Evolutionary conservation across 805 yeast genomes (phyloP), one percentile per base, ranked within the genome.

Genomic region (Sungouiozyma ichnusensis): DNA sequence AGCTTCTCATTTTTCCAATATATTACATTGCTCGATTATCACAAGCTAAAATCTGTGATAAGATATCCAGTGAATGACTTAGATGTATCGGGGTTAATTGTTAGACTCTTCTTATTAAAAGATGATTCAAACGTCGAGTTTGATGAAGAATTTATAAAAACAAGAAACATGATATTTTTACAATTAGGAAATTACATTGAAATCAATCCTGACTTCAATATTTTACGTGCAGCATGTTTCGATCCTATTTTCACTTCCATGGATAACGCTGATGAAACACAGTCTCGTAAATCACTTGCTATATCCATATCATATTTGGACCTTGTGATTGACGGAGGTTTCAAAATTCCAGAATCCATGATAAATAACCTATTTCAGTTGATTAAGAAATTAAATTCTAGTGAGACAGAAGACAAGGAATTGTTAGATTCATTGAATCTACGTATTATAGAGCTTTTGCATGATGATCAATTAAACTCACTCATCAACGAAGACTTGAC

Each of bases 11-110:
- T 61, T 48, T 62, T 63, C 47, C 69, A 68, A 33, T 54, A 55
- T 32, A 46, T 71, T 19, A 50, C 65, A 0, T 49, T 63, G 3
- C 42, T 60, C 1, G 60, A 70, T 2, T 43, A 61, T 9, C 36
- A 51, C 1, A 48, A 54, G 9, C 36, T 74, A 14, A 44, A 44
- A 9, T 48, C 42, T 1, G 46, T 59, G 1, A 48, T 57, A 13
- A 65, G 69, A 39, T 53, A 68, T 18, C 74, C 78, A 3, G 61
- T 65, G 7, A 55, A 71, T 11, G 69, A 68, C 24, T 49, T 72
- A 27, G 85, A 79, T 49, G 59, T 71, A 7, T 65, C 73, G 17
- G 74, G 70, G 3, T 52, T 74, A 1, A 40, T 76, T 1, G 55
- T 58, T 35, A 67, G 76, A 48, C 44, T 74, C 3, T 46, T 53